These are phyloP conservation scores for Rhododendron griersonianum DNA, from an alignment of 148 eudicot genomes.

Conservation along the genomic window DNA sequence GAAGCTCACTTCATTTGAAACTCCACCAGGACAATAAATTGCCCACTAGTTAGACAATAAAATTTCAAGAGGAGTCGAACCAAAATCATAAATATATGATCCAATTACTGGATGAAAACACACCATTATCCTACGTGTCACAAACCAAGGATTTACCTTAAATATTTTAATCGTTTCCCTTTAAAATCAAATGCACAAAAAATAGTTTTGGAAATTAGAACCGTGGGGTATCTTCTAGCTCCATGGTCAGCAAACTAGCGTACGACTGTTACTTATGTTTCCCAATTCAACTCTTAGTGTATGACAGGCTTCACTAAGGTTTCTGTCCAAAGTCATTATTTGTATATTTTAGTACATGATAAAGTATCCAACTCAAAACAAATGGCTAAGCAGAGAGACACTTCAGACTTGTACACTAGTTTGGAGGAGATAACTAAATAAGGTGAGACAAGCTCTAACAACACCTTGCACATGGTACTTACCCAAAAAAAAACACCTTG, in stretches of 20 bases:
- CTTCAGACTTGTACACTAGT: not conserved
- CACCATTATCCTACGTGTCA: not conserved
- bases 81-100: not conserved
- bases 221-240: not conserved
- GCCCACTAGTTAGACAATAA: not conserved
- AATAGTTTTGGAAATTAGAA: not conserved
- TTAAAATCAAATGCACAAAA: not conserved
- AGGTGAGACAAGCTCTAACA: not conserved
- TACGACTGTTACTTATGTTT: no score
- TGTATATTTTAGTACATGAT: not conserved
- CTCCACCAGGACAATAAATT: not conserved
- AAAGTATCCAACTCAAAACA: not conserved
- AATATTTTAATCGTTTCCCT: not conserved
- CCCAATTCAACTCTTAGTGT: not conserved
- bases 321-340: not conserved
- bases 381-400: not conserved
- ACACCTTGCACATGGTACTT: not conserved
- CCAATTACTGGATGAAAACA: not conserved
- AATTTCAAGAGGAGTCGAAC: not conserved
- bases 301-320: not conserved
- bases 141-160: not conserved
- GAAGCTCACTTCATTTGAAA: not conserved
- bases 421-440: not conserved
- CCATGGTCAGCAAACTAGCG: not conserved
- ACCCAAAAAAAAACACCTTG: not conserved